Evolutionary conservation across 306 rosid genomes (phyloP), one percentile per base, ranked within the genome.

Genomic region (Cicer arietinum): DNA sequence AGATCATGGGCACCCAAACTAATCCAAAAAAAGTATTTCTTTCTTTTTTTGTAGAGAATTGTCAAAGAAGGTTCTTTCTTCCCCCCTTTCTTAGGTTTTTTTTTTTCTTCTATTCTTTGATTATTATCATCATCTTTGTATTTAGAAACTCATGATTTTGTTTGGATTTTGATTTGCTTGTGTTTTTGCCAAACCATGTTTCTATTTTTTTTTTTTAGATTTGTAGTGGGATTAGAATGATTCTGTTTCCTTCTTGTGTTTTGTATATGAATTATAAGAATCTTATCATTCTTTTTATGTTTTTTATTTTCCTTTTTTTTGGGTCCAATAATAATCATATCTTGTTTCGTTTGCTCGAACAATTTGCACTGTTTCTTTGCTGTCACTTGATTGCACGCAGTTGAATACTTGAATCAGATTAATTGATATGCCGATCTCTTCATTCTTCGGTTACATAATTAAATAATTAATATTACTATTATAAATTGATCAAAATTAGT

Each of bases 21-120:
- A 78, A 69, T 62, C 86, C 83, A 52, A 77, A 79, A 79, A 77
- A 56, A 42, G 52, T 58, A 79, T 78, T 16, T 25, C 2, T 18
- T 57, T 22, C 11, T 6, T 16, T 9, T 62, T 7, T 78, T 79
- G 75, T 64, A 52, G 56, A 73, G 65, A 82, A 72, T 83, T 82
- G 63, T 73, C 77, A 20, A 70, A 80, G 52, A 87, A 86, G 91
- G 88, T 89, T 35, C 54, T 80, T 69, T 46, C 68, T 79, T 41
- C 13, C 8, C 51, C 60, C 67, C 57, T 6, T 14, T 51, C 77
- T 45, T 48, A 20, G 37, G 52, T 71, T 80, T 62, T 78, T 66
- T 66, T 1, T 2, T 22, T 44, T 62, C 41, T 20, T 71, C 16
- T 50, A 30, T 58, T 47, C 17, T 52, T 7, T 7, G 16, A 25